Conservation (phyloP, 2,329 filamentous ascomycete species). For the Leptoxyphium fumago region DNA sequence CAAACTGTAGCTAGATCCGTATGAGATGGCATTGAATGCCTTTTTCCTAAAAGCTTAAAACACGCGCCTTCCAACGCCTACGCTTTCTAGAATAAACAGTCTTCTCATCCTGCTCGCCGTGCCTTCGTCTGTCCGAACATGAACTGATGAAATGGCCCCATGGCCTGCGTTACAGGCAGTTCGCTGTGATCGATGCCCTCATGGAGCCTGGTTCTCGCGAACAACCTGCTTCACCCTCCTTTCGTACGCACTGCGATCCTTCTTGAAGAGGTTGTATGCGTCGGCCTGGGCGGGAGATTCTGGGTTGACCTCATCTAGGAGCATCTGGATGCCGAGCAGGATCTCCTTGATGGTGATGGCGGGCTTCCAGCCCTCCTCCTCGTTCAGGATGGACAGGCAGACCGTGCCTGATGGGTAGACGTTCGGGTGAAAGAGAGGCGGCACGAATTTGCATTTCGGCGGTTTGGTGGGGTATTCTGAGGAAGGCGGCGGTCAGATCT, state of each 20-base stretch:
- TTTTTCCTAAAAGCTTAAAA: too few relatives aligned
- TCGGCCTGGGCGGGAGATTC: constrained; percentile 95
- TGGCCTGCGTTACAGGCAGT: too few relatives aligned
- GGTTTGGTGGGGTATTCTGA: constrained; percentile 96
- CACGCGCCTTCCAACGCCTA: background rate
- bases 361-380: constrained; percentile 97
- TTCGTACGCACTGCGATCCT: constrained; percentile 76
- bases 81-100: constrained; percentile 7
- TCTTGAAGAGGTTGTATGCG: constrained; percentile 93
- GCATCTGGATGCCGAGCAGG: constrained; percentile 83
- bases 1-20: too few relatives aligned
- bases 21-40: too few relatives aligned
- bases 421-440: constrained; percentile 94
- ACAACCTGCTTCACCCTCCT: constrained; percentile 76
- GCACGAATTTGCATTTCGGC: constrained; percentile 95
- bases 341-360: constrained; percentile 99
- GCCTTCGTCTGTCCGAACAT: too few relatives aligned
- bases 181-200: background rate
- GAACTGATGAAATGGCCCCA: too few relatives aligned
- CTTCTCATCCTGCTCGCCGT: too few relatives aligned
- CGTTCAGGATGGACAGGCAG: constrained; percentile 91
- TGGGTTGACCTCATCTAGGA: constrained; percentile 91
- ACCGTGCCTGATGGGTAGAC: constrained; percentile 97
- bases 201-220: constrained; percentile 68
- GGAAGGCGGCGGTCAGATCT: background rate